Evolutionary conservation across 2,329 filamentous ascomycete genomes (phyloP), one percentile per base, ranked within the genome.

Genomic region (Pyrenophora seminiperda): DNA sequence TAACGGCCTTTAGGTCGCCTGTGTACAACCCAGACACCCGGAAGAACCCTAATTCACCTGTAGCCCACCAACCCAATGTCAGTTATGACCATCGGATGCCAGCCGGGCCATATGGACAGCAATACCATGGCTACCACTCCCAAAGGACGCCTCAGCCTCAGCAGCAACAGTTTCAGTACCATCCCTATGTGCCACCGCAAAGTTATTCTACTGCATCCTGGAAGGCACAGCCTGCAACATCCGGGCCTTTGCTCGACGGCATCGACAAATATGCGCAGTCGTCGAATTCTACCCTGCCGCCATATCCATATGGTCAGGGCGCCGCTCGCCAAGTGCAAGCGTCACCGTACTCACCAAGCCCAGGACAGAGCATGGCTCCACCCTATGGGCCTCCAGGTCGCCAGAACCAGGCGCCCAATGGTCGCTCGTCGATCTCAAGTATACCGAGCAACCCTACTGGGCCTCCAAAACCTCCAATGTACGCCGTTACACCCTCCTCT

Each of bases 21-120:
- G 53, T 59, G 7, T 69, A 70, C 51, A 66, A 66, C 7, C 64
- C 70, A 18, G 63, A 71, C 44, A 70, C 64, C 5, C 59, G 65
- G 18, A 70, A 71, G 51, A 70, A 71, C 30, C 70, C 70, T 9
- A 71, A 72, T 34, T 71, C 70, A 20, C 70, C 70, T 10, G 68
- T 71, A 18, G 70, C 68, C 41, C 70, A 73, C 54, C 70, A 73
- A 44, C 69, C 70, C 11, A 72, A 72, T 40, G 67, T 71, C 22
- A 62, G 62, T 36, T 72, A 72, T 45, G 68, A 72, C 36, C 60
- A 71, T 47, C 61, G 68, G 14, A 40, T 64, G 34, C 46, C 59
- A 29, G 49, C 44, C 27, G 57, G 65, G 45, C 66, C 63, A 22
- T 59, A 68, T 43, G 65, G 63, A 20, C 59, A 58, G 41, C 42